Evolutionary conservation across 108 stramenopile genomes (phyloP).

Genomic region (Cylindrotheca closterium): DNA sequence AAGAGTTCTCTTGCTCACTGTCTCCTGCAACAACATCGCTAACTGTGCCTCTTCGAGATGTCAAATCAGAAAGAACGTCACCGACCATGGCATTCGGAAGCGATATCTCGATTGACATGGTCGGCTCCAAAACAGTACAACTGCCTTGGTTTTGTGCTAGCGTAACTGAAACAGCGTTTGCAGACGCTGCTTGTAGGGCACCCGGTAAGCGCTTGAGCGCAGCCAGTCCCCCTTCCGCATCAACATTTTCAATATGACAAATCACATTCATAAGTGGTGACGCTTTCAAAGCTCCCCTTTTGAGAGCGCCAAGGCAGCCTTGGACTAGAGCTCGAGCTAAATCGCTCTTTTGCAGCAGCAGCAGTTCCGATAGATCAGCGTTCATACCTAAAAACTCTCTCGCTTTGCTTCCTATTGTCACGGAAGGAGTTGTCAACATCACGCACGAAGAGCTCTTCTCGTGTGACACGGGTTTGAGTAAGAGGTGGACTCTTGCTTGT

Average conservation of each 20-base stretch:
- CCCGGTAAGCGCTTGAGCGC: slow-evolving; percentile 69
- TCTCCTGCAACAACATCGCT: slow-evolving; percentile 78
- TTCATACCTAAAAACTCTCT: slow-evolving; percentile 64
- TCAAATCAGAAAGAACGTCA: slow-evolving; percentile 83
- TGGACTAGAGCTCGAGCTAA: slow-evolving; percentile 62
- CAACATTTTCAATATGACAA: slow-evolving; percentile 68
- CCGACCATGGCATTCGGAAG: slow-evolving; percentile 83
- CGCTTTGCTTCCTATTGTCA: slow-evolving; percentile 59
- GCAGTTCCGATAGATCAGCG: slow-evolving; percentile 39
- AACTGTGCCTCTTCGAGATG: slow-evolving; percentile 70
- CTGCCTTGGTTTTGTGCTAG: slow-evolving; percentile 34
- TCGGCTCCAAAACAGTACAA: slow-evolving; percentile 78
- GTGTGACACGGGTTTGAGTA: slow-evolving; percentile 33
- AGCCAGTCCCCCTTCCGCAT: slow-evolving; percentile 67
- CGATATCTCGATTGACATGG: slow-evolving; percentile 77
- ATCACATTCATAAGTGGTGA: slow-evolving; percentile 65
- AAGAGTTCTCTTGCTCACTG: slow-evolving; percentile 49
- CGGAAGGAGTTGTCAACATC: slow-evolving; percentile 59
- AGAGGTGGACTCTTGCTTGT: slow-evolving; percentile 67
- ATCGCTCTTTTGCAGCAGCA: slow-evolving; percentile 49
- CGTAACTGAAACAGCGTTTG: slow-evolving; percentile 54
- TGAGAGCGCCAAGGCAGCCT: slow-evolving; percentile 77
- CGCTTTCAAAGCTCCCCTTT: slow-evolving; percentile 66
- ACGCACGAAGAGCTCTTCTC: slow-evolving; percentile 41
- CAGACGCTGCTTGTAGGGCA: slow-evolving; percentile 71